A percentile compares a stretch with the other conserved stretches of the same genome.
phyloP scores from a whole-genome alignment of 2,329 filamentous ascomycete genomes.

The Aspergillus sp. region DNA sequence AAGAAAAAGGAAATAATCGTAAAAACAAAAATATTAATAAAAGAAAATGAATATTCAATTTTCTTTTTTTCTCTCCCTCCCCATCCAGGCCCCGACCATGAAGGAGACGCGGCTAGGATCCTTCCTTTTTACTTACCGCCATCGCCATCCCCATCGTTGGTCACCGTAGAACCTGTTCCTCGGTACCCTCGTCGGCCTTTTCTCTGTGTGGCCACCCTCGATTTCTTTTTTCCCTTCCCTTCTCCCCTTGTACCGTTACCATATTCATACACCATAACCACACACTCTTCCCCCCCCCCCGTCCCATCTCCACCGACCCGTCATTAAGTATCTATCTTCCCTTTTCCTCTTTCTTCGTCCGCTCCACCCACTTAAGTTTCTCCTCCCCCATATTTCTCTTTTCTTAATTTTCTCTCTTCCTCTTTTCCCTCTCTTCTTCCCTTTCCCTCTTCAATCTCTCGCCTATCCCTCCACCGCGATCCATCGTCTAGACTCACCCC shows the following conservation, averaged over 20 bases:
- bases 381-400: conserved; percentile 24
- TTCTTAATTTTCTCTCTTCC: conserved; percentile 18
- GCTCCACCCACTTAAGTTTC: conserved; percentile 24
- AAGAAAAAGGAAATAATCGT: conserved; percentile 11
- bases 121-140: conserved; percentile 24
- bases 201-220: conserved; percentile 21
- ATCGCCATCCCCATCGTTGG: conserved; percentile 15
- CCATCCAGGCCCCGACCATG: conserved; percentile 15
- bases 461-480: conserved; percentile 14
- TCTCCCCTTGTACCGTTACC: conserved; percentile 25
- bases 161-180: conserved; percentile 24
- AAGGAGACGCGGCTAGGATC: conserved; percentile 20
- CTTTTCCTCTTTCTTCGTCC: conserved; percentile 21
- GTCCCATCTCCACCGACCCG: conserved; percentile 22
- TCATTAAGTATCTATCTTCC: conserved; percentile 21
- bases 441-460: conserved; percentile 22
- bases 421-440: conserved; percentile 23
- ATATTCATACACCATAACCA: conserved; percentile 17
- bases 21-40: background rate
- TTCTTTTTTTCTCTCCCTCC: background rate
- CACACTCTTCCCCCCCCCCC: conserved; percentile 5
- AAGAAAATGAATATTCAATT: conserved; percentile 2
- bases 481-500: conserved; percentile 11
- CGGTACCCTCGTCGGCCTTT: conserved; percentile 23
- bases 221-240: conserved; percentile 13